Percentiles rank a stretch among this genome's conserved stretches.
Conservation (phyloP, 306 rosid genomes). For the Canavalia gladiata region DNA sequence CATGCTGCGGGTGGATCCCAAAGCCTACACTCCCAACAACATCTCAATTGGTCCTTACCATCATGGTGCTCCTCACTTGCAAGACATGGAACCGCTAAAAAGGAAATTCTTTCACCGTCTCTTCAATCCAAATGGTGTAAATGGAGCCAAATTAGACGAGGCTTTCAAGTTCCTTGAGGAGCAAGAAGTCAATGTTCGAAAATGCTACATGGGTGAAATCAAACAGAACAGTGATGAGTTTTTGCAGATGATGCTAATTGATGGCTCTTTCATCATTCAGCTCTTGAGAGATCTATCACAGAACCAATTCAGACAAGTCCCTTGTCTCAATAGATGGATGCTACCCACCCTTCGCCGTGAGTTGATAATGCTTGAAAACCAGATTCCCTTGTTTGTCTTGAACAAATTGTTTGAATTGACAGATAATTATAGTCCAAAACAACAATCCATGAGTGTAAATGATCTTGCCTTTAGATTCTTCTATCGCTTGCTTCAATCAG, state of each 20-base stretch:
- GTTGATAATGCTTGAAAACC: conserved; percentile 56
- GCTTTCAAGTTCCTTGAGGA: conserved; percentile 44
- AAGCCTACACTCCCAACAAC: conserved; percentile 51
- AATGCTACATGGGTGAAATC: conserved; percentile 48
- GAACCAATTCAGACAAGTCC: neutral
- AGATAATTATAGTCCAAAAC: neutral
- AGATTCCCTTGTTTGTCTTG: conserved; percentile 52
- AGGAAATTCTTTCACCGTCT: conserved; percentile 36
- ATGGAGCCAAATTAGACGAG: conserved; percentile 3
- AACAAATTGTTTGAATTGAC: conserved; percentile 34
- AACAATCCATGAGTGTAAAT: neutral
- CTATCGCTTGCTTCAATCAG: conserved; percentile 41
- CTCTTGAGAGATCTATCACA: conserved; percentile 45
- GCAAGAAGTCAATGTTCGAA: conserved; percentile 30
- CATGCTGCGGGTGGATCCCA: conserved; percentile 16
- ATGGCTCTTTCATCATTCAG: conserved; percentile 49
- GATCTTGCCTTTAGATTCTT: conserved; percentile 49
- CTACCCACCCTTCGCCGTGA: conserved; percentile 43
- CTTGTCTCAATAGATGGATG: conserved; percentile 51
- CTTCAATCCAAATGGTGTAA: conserved; percentile 4
- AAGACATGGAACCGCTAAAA: conserved; percentile 44
- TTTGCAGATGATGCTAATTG: conserved; percentile 51
- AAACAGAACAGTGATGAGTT: conserved; percentile 45
- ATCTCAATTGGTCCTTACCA: conserved; percentile 56
- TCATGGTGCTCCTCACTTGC: conserved; percentile 38